Evolutionary conservation across 805 yeast genomes (phyloP).

Genomic region (Kuraishia molischiana): DNA sequence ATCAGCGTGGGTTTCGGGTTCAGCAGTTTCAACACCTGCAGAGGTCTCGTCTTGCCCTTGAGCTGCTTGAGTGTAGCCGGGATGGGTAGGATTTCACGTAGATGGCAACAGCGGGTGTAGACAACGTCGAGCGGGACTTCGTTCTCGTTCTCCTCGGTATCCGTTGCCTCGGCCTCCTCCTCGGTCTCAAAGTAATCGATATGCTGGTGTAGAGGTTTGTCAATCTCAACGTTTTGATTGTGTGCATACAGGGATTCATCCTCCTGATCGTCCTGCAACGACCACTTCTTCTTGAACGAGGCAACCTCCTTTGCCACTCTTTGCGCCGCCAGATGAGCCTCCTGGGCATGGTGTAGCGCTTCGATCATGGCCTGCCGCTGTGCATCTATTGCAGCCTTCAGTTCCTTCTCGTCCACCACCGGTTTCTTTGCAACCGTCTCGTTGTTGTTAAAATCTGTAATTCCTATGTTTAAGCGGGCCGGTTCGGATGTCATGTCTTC

Average conservation of each 20-base stretch:
- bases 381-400: conserved; percentile 48
- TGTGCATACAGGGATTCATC: conserved; percentile 9
- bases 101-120: conserved; percentile 40
- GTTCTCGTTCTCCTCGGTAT: conserved; percentile 5
- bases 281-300: conserved; percentile 24
- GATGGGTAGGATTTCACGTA: conserved; percentile 38
- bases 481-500: conserved; percentile 59
- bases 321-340: conserved; percentile 65
- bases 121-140: conserved; percentile 35
- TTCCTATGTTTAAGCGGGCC: conserved; percentile 58
- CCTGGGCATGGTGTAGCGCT: conserved; percentile 64
- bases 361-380: conserved; percentile 46
- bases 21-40: conserved; percentile 43
- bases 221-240: conserved; percentile 38
- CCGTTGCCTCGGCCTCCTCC: conserved; percentile 17
- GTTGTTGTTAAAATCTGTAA: conserved; percentile 36
- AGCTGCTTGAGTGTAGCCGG: conserved; percentile 45
- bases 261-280: neutral
- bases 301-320: conserved; percentile 60
- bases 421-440: conserved; percentile 16
- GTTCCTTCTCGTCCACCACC: conserved; percentile 33
- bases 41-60: conserved; percentile 38
- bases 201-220: conserved; percentile 53
- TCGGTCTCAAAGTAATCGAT: conserved; percentile 18
- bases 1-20: conserved; percentile 51